Evolutionary conservation across 768 basidiomycete genomes (phyloP).

Genomic region (Bullera alba): DNA sequence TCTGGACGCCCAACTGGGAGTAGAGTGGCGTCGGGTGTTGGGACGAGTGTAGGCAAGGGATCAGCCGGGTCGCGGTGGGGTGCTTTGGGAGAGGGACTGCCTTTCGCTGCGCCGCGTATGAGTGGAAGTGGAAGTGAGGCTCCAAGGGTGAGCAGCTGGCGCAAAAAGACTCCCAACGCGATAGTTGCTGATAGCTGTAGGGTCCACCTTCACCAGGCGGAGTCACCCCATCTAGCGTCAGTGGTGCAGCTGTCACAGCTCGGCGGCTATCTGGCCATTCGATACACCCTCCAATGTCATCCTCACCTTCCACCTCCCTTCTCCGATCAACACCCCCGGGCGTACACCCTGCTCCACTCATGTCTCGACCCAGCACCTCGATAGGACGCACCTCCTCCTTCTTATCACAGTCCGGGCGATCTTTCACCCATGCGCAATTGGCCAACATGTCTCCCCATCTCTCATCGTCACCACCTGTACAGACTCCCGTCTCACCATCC

Average conservation of each 20-base stretch:
- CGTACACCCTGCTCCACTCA: conserved; percentile 3
- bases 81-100: conserved; percentile 29
- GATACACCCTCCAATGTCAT: conserved; percentile 24
- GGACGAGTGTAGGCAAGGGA: conserved; percentile 8
- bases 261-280: conserved; percentile 38
- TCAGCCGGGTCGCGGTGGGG: conserved; percentile 20
- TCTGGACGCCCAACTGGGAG: conserved; percentile 7
- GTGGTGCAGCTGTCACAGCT: conserved; percentile 26
- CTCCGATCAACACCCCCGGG: conserved; percentile 20
- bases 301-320: conserved; percentile 31
- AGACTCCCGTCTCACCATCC: conserved; percentile 24
- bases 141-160: background rate
- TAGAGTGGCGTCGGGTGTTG: conserved; percentile 8
- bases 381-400: conserved; percentile 39
- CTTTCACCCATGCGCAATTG: conserved; percentile 40
- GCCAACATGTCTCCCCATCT: conserved; percentile 24
- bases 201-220: conserved; percentile 13
- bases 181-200: conserved; percentile 1
- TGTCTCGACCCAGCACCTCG: conserved; percentile 21
- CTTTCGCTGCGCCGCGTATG: conserved; percentile 20
- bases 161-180: too few relatives aligned
- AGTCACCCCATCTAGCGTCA: conserved; percentile 2
- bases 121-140: background rate
- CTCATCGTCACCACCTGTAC: conserved; percentile 9
- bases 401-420: conserved; percentile 44